Conservation (phyloP, 2,329 filamentous ascomycete species). For the Fusarium sp. region DNA sequence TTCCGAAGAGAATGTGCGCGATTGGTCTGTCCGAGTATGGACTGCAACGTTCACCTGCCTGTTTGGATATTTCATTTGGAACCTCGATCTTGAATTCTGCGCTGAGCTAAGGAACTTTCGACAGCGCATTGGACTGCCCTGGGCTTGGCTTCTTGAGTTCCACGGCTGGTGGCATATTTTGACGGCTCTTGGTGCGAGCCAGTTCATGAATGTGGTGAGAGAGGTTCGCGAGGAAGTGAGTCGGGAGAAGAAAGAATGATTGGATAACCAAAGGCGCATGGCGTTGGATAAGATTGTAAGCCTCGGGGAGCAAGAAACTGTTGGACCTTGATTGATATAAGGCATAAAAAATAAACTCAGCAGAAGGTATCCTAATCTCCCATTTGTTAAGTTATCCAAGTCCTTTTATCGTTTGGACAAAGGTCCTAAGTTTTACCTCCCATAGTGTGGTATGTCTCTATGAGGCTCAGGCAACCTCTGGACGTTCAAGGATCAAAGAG, state of each 20-base stretch:
- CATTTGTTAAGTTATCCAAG: not conserved
- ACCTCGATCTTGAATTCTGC: slow-evolving; percentile 65
- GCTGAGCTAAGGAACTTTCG: slow-evolving; percentile 56
- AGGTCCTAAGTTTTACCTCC: not conserved
- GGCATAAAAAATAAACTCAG: not conserved
- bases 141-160: slow-evolving; percentile 64
- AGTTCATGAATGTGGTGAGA: slow-evolving; percentile 48
- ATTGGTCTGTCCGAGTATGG: slow-evolving; percentile 43
- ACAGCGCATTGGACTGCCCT: slow-evolving; percentile 59
- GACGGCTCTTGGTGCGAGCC: slow-evolving; percentile 63
- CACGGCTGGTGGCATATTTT: slow-evolving; percentile 73
- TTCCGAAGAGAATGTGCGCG: slow-evolving; percentile 37
- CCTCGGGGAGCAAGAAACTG: not conserved
- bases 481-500: not conserved
- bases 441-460: not conserved
- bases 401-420: not conserved
- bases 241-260: slow-evolving; percentile 30
- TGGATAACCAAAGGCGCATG: not conserved
- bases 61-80: slow-evolving; percentile 63
- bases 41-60: slow-evolving; percentile 48
- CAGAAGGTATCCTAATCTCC: not conserved
- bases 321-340: not conserved
- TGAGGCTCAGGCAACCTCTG: not conserved
- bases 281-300: not conserved
- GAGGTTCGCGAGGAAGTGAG: slow-evolving; percentile 40